Base-by-base conservation (phyloP, 2,329 filamentous ascomycete genomes). In the Raffaelea arxii region DNA sequence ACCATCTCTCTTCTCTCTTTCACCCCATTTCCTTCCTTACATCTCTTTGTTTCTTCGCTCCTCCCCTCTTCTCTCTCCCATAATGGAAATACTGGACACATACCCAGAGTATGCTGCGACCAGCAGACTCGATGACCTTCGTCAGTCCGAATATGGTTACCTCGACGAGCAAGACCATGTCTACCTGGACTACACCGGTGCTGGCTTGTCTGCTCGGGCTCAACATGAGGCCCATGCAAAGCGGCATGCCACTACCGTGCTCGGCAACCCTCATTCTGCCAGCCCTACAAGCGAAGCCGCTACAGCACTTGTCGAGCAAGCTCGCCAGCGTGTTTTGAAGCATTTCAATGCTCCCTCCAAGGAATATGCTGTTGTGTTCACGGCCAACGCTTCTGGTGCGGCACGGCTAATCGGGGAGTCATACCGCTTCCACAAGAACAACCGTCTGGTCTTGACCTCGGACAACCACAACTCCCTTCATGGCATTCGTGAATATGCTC, bases 391-490 rank as follows among this genome's bases (percentile, higher is more conserved):
- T 10, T 64, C 64, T 0, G 65, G 59, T 0, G 66, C 65, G 0
- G 64, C 65, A 0, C 55, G 61, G 5, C 58, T 69, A 2, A 58
- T 68, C 1, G 66, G 61, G 24, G 66, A 69, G 48, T 55, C 64
- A 5, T 69, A 68, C 48, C 59, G 56, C 6, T 69, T 65, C 46
- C 21, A 43, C 4, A 49, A 51, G 2, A 38, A 53, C 1, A 46
- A 48, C 0, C 53, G 55, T 2, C 54, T 66, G 0, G 59, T 69
- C 6, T 49, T 68, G 23, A 66, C 65, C 1, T 55, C 58, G 5
- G 66, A 69, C 49, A 68, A 69, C 53, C 66, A 69, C 50, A 69
- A 69, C 56, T 67, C 65, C 1, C 45, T 68, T 49, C 62, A 67
- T 43, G 66, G 66, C 1, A 46, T 69, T 21, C 58, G 66, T 2